Base-by-base conservation (phyloP, 768 basidiomycete species). In the Dioszegia hungarica region DNA sequence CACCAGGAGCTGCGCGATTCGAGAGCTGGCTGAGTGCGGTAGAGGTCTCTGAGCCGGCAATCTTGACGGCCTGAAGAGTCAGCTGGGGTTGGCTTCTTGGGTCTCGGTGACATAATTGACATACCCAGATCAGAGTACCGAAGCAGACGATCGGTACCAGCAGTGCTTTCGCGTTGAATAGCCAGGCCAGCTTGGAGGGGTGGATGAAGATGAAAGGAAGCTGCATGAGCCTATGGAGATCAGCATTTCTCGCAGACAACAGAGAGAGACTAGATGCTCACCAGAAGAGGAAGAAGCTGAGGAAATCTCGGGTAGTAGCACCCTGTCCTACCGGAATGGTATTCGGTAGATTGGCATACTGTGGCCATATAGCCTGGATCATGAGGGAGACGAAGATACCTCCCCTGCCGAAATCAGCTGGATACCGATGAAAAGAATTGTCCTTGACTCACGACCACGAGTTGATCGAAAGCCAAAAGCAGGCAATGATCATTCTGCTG, bases 161-260 rank as follows among this genome's bases (percentile, higher is more conserved):
- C 12, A 66, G 43, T 2, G 66, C 66, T 54, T 74, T 72, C 63
- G 61, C 57, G 28, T 56, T 57, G 62, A 74, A 74, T 9, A 72
- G 52, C 46, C 58, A 60, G 8, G 52, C 54, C n/a, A 74, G 56
- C 41, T 59, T 59, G 25, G 59, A 62, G 5, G 70, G 66, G 24
- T 67, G 73, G 36, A 74, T 60, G 50, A 67, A 66, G 15, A 61
- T 60, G 53, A 74, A 63, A 9, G 73, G 72, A 0, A 67, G 47
- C 51, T 68, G 70, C 14, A 70, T 40, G 2, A 67, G 47, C 65
- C 65, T 66, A n/a, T n/a, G n/a, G 34, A 3, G 19, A 22, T 43
- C 41, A 43, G 41, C 11, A n/a, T n/a, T n/a, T n/a, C n/a, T n/a
- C 9, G 15, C 41, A 22, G n/a, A 12, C 19, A 9, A 20, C n/a